Evolutionary conservation across 2,329 filamentous ascomycete species (phyloP).

Genomic region (Penicillium capsulatum): DNA sequence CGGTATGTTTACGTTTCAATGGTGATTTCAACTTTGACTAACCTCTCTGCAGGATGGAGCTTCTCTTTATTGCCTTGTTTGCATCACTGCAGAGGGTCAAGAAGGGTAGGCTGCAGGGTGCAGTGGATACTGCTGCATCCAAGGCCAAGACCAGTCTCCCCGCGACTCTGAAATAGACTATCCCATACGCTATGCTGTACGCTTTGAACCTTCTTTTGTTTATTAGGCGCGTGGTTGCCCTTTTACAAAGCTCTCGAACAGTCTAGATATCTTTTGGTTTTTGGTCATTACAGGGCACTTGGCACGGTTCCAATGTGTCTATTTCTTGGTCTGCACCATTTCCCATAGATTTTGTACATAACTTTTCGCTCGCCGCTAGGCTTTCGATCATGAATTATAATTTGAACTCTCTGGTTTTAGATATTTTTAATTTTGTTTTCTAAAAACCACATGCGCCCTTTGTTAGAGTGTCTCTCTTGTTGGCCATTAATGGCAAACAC

Average conservation of each 20-base stretch:
- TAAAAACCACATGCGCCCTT: too few relatives aligned
- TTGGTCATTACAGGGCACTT: too few relatives aligned
- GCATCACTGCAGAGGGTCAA: constrained; percentile 71
- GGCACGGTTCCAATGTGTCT: too few relatives aligned
- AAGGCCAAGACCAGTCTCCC: constrained; percentile 55
- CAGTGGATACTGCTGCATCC: constrained; percentile 59
- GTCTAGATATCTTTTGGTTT: constrained; percentile 11
- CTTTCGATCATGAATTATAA: neutral
- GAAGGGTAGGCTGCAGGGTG: constrained; percentile 64
- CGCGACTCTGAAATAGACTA: constrained; percentile 44
- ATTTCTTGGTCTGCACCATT: too few relatives aligned
- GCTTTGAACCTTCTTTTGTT: constrained; percentile 11
- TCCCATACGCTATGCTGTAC: constrained; percentile 11
- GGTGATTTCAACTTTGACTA: constrained; percentile 4
- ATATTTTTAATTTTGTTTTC: too few relatives aligned
- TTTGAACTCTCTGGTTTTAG: neutral
- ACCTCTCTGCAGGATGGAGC: constrained; percentile 62
- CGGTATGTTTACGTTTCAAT: constrained; percentile 50
- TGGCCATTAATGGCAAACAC: too few relatives aligned
- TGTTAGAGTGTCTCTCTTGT: too few relatives aligned
- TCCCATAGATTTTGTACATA: too few relatives aligned
- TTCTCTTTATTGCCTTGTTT: constrained; percentile 81
- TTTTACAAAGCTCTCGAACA: constrained; percentile 8
- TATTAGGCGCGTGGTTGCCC: constrained; percentile 14
- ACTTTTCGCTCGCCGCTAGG: neutral